These are phyloP conservation scores for Serendipita vermifera DNA, from an alignment of 768 basidiomycete genomes.

Conservation along the genomic window DNA sequence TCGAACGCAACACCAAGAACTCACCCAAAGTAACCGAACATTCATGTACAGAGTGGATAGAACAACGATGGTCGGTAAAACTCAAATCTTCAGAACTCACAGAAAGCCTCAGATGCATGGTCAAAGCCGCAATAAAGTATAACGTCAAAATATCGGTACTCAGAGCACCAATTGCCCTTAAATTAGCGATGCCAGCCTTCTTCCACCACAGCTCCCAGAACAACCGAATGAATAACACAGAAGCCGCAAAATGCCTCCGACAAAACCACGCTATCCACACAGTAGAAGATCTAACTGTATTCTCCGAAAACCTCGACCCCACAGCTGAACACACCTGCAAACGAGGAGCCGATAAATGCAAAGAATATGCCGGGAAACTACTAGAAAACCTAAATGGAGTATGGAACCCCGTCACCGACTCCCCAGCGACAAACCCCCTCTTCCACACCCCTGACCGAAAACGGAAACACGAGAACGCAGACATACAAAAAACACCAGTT, in stretches of 20 bases:
- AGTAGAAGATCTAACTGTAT: not conserved
- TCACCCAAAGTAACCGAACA: not conserved
- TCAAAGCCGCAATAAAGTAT: not conserved
- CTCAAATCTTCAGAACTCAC: not conserved
- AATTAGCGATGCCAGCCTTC: not conserved
- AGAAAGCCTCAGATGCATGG: not conserved
- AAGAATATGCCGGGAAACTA: not conserved
- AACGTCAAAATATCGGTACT: not conserved
- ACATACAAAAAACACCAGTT: not conserved
- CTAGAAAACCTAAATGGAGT: not conserved
- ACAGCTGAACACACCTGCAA: not conserved
- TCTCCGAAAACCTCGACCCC: too few species aligned
- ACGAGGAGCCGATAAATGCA: not conserved
- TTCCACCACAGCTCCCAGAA: not conserved
- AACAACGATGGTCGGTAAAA: not conserved
- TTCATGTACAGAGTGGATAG: not conserved
- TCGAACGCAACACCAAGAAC: not conserved
- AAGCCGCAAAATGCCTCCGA: not conserved
- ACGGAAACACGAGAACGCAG: not conserved
- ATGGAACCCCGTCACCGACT: too few species aligned
- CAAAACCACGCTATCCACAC: not conserved
- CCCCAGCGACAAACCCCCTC: too few species aligned
- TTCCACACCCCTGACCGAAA: too few species aligned
- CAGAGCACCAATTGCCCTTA: not conserved
- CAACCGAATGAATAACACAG: not conserved